A percentile compares a stretch with the other conserved stretches of the same genome.
phyloP scores from a whole-genome alignment of 75 land plant genomes.

The Pinus taeda region DNA sequence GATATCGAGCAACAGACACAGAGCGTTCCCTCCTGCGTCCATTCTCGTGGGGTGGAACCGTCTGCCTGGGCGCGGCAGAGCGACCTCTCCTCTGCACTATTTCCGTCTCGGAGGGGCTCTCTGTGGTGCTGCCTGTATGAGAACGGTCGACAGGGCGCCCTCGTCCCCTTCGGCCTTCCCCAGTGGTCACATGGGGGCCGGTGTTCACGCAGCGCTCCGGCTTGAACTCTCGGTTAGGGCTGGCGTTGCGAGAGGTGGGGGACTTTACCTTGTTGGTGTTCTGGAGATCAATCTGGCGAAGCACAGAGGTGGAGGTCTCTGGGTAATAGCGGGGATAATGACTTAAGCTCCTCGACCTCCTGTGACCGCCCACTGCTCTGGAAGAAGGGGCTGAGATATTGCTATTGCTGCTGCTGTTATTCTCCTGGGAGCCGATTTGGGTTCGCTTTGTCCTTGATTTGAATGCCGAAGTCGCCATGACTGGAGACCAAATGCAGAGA shows the following conservation, averaged over 20 bases:
- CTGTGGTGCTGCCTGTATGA: background rate
- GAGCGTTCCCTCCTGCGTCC: slow-evolving; percentile 21
- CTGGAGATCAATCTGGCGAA: slow-evolving; percentile 9
- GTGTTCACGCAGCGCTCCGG: slow-evolving; percentile 47
- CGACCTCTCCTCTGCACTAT: slow-evolving; percentile 16
- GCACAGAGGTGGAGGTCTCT: slow-evolving; percentile 5
- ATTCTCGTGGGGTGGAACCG: background rate
- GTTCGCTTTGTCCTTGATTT: slow-evolving; percentile 18
- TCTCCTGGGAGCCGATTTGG: slow-evolving; percentile 10
- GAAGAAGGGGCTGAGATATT: background rate
- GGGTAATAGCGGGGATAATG: slow-evolving; percentile 19
- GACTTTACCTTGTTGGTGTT: background rate
- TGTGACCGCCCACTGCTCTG: slow-evolving; percentile 1
- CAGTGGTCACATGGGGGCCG: slow-evolving; percentile 44
- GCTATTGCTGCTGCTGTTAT: background rate
- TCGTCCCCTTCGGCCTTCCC: slow-evolving; percentile 13
- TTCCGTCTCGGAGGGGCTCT: slow-evolving; percentile 4
- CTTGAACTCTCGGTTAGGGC: background rate
- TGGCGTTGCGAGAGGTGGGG: background rate
- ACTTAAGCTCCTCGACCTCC: slow-evolving; percentile 34
- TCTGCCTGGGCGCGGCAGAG: slow-evolving; percentile 6
- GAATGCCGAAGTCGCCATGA: slow-evolving; percentile 23
- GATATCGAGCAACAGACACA: slow-evolving; percentile 21
- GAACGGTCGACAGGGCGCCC: slow-evolving; percentile 10
- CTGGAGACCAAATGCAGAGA: background rate